phyloP scores from a whole-genome alignment of 768 basidiomycete genomes.

The Suillus hirtellus region DNA sequence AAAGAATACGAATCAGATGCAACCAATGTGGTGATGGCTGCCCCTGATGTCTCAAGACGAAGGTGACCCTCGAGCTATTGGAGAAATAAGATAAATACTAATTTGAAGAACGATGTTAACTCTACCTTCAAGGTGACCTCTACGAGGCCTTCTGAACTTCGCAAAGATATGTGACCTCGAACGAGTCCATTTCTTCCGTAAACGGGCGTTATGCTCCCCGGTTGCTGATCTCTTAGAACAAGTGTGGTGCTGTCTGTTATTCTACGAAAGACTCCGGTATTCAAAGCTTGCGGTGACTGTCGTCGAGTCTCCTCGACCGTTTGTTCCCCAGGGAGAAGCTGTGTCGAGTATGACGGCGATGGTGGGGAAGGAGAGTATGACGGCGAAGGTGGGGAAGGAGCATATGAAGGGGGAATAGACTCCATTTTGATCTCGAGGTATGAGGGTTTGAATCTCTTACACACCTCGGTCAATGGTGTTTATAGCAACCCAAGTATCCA shows the following conservation, averaged over 20 bases:
- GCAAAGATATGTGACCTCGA: constrained; percentile 25
- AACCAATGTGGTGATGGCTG: constrained; percentile 18
- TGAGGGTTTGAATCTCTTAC: constrained; percentile 2
- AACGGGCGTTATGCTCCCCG: constrained; percentile 21
- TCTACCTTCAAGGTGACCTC: constrained; percentile 28
- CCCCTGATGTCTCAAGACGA: constrained; percentile 17
- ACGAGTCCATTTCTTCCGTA: constrained; percentile 25
- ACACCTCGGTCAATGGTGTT: not conserved
- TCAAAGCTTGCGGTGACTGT: constrained; percentile 2
- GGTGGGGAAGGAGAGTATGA: constrained; percentile 47
- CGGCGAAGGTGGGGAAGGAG: constrained; percentile 41
- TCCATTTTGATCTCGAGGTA: constrained; percentile 8
- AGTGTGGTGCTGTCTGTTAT: constrained; percentile 31
- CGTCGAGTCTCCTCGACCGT: constrained; percentile 46
- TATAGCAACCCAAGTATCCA: not conserved
- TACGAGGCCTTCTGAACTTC: constrained; percentile 11
- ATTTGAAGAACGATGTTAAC: not conserved
- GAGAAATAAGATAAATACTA: constrained; percentile 5
- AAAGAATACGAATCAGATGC: constrained; percentile 20
- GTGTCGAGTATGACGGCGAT: constrained; percentile 55
- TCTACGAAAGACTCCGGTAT: constrained; percentile 27
- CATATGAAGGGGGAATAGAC: constrained; percentile 7
- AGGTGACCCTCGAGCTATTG: constrained; percentile 28
- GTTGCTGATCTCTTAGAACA: constrained; percentile 24
- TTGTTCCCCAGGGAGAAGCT: constrained; percentile 50